Evolutionary conservation across 495 filamentous ascomycete species (phyloP).

Genomic region (Penicillium mononematosum): DNA sequence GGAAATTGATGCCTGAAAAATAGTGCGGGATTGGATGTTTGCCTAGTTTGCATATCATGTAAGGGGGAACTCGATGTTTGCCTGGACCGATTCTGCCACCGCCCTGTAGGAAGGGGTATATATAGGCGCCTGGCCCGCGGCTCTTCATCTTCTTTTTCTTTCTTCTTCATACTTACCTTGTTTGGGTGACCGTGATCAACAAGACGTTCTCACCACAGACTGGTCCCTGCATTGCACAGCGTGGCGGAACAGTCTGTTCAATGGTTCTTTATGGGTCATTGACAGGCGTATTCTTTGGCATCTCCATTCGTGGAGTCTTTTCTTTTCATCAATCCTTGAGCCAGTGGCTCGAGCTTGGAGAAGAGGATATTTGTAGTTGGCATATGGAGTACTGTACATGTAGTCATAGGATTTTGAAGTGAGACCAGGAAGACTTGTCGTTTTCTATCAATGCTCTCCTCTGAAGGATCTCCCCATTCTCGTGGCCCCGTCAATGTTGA

Average conservation of each 20-base stretch:
- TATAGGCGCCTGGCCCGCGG: slow-evolving; percentile 22
- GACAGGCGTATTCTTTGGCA: slow-evolving; percentile 75
- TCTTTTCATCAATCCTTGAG: slow-evolving; percentile 58
- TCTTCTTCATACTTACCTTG: slow-evolving; percentile 76
- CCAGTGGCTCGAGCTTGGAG: slow-evolving; percentile 51
- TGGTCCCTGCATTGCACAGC: slow-evolving; percentile 77
- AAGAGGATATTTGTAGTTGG: slow-evolving; percentile 32
- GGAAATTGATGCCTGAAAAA: background rate
- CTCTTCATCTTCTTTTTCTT: slow-evolving; percentile 41
- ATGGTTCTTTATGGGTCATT: slow-evolving; percentile 64
- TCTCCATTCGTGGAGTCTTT: slow-evolving; percentile 39
- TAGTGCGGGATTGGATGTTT: background rate
- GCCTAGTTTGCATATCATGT: background rate
- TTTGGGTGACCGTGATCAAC: slow-evolving; percentile 62
- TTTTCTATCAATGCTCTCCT: no score
- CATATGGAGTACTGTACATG: background rate
- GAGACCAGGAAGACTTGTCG: no score
- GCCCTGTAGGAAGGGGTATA: slow-evolving; percentile 9
- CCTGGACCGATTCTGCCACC: background rate
- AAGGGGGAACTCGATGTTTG: slow-evolving; percentile 10
- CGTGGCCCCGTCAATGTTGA: no score
- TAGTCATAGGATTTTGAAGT: background rate
- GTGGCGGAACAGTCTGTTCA: slow-evolving; percentile 65
- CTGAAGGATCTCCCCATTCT: no score
- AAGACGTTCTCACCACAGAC: slow-evolving; percentile 57